These are phyloP conservation scores for Polytolypa hystricis DNA, from an alignment of 2,329 filamentous ascomycete genomes.

Conservation along the genomic window DNA sequence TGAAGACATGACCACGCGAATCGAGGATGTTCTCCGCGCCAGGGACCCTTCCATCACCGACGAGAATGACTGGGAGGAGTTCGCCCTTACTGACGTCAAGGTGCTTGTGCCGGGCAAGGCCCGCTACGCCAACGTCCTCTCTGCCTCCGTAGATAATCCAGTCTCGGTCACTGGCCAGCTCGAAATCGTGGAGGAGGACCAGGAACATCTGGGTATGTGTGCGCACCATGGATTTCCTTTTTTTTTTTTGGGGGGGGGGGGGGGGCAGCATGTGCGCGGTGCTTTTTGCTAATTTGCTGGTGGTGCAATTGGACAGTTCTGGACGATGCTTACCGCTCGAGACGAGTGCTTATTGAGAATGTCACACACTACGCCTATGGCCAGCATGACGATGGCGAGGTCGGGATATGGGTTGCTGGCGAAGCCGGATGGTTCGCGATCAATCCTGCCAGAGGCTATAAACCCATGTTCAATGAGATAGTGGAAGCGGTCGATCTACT, in stretches of 20 bases:
- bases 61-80: constrained; percentile 50
- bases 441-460: constrained; percentile 42
- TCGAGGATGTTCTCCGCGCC: constrained; percentile 35
- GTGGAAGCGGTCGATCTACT: constrained; percentile 48
- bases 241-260: neutral
- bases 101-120: constrained; percentile 39
- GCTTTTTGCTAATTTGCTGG: constrained; percentile 3
- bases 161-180: constrained; percentile 45
- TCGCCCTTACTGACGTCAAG: constrained; percentile 44
- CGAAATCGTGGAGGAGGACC: constrained; percentile 34
- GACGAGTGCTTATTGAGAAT: constrained; percentile 37
- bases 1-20: constrained; percentile 33
- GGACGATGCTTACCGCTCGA: constrained; percentile 29
- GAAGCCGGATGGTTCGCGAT: constrained; percentile 53
- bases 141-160: constrained; percentile 43
- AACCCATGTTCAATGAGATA: constrained; percentile 44
- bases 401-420: constrained; percentile 51
- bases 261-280: neutral
- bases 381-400: constrained; percentile 43
- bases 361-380: constrained; percentile 40
- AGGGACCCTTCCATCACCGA: constrained; percentile 34
- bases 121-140: constrained; percentile 43
- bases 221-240: constrained; percentile 3
- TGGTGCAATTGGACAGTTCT: constrained; percentile 20
- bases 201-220: constrained; percentile 31